Evolutionary conservation across 129 eudicot species (phyloP).

Genomic region (Escallonia rubra): DNA sequence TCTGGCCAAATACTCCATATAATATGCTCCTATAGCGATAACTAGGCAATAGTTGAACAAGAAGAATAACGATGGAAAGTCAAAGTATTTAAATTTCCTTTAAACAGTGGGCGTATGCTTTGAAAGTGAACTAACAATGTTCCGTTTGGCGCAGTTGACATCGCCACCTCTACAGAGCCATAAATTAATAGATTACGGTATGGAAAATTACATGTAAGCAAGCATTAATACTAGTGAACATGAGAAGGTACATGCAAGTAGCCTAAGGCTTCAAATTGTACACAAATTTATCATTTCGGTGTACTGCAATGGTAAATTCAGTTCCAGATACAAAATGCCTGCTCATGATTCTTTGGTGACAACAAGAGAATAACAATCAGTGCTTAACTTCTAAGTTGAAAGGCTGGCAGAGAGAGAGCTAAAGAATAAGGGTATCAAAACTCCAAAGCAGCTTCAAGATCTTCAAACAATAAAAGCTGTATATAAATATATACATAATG

Average conservation of each 20-base stretch:
- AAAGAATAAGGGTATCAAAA: too few species aligned
- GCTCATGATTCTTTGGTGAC: too few species aligned
- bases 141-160: not conserved
- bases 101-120: not conserved
- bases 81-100: not conserved
- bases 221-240: slow-evolving; percentile 1
- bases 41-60: not conserved
- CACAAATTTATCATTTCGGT: too few species aligned
- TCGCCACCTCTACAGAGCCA: not conserved
- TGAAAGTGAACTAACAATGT: not conserved
- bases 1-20: not conserved
- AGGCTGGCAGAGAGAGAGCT: too few species aligned
- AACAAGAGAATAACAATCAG: too few species aligned
- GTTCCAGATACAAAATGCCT: too few species aligned
- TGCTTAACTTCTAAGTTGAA: too few species aligned
- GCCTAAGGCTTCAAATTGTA: not conserved
- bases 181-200: not conserved
- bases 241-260: slow-evolving; percentile 3
- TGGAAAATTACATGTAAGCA: slow-evolving; percentile 4
- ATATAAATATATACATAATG: too few species aligned
- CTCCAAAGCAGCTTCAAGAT: too few species aligned
- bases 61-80: not conserved
- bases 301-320: too few species aligned
- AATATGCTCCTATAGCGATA: not conserved
- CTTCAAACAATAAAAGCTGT: too few species aligned